Evolutionary conservation across 192 early-diverging fungal species (phyloP), one percentile per base, ranked within the genome.

Genomic region (Umbelopsis ramanniana): DNA sequence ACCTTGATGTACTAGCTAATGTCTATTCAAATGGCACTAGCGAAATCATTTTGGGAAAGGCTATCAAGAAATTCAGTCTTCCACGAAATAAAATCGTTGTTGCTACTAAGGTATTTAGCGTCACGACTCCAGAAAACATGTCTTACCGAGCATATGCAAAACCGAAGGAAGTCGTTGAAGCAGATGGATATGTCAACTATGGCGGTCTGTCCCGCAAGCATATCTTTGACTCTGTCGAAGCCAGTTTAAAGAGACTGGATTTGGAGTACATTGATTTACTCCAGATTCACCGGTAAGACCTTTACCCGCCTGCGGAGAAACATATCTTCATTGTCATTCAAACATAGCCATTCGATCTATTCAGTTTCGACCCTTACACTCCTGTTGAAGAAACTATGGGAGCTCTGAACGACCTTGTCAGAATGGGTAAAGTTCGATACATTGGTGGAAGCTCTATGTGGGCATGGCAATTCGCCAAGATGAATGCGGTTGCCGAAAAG

Each of bases 131-230:
- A 5, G 85, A 82, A 15, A 17, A 63, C 2, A 19, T 63, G 2
- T 17, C 29, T 6, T 63, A 37, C 33, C 33, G 4, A n/a, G 10
- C 26, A 29, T 14, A 17, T 1, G 29, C 14, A 35, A 37, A 37
- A 2, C 14, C 57, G 11, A 9, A 21, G 43, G 23, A 12, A 50
- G 37, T 66, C 17, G n/a, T 47, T 40, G 57, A 63, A 33, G 57
- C 0, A 8, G 29, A 19, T 37, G 57, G 57, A 29, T 63, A 63
- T 63, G 68, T 76, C 14, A 94, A 94, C 82, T 89, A 92, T 48
- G 79, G 81, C 37, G 93, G 93, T 4, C 79, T 94, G 11, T 91
- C 90, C 4, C 85, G 91, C 35, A 94, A 94, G 72, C 90, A 94
- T 74, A 89, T 94, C 46, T 78, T 93, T 60, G 91, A 94, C 66